phyloP scores from a whole-genome alignment of 139 green algal genomes.

The Bryopsis sp. region DNA sequence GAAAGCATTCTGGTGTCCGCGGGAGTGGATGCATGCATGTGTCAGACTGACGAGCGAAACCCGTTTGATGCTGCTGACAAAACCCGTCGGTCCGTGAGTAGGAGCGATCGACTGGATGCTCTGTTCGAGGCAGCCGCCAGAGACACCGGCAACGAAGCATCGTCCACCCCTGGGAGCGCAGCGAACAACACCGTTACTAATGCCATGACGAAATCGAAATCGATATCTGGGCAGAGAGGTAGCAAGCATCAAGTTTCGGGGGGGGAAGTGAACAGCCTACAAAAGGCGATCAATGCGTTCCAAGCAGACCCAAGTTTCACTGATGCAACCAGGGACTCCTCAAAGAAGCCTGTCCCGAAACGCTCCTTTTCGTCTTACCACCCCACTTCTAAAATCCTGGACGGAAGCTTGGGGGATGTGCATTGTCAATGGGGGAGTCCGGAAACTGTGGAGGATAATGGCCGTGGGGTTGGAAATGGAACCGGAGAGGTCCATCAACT shows the following conservation, averaged over 20 bases:
- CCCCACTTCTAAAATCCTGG: too few relatives aligned
- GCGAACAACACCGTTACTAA: constrained; percentile 1
- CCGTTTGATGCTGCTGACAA: background rate
- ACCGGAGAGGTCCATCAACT: too few relatives aligned
- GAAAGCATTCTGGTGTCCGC: constrained; percentile 62
- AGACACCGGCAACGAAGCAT: background rate
- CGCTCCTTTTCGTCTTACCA: too few relatives aligned
- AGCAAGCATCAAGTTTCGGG: background rate
- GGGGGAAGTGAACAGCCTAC: background rate
- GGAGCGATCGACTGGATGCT: background rate
- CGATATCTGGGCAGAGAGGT: background rate
- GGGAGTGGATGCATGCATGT: constrained; percentile 56
- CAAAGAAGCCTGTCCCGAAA: too few relatives aligned
- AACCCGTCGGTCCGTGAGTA: background rate
- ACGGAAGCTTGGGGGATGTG: too few relatives aligned
- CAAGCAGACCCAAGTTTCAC: too few relatives aligned
- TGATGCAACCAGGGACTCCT: too few relatives aligned
- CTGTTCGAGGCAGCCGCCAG: background rate
- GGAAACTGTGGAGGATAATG: too few relatives aligned
- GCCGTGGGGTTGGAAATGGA: too few relatives aligned
- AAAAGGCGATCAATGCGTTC: background rate
- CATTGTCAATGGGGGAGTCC: too few relatives aligned
- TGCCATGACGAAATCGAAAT: background rate
- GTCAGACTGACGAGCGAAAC: constrained; percentile 18
- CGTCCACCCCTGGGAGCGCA: background rate